Base-by-base conservation (phyloP, 2,329 filamentous ascomycete species). In the Claviceps spartinae region DNA sequence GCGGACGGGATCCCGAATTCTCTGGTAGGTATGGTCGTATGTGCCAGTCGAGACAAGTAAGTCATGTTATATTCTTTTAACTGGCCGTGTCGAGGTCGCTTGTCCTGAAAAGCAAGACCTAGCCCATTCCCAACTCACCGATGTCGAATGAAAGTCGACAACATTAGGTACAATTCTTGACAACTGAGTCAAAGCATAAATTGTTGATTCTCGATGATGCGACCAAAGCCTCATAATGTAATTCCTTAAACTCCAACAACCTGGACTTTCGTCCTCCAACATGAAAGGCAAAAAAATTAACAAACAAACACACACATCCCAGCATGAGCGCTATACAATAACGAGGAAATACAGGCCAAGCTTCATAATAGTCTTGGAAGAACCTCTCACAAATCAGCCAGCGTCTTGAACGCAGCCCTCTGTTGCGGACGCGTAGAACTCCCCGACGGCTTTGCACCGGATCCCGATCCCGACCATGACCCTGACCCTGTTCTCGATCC, bases 311-410 rank as follows among this genome's bases (percentile, higher is more conserved):
- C 1, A 44, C 5, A 42, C 24, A 46, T 18, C 16, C 30, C 26
- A 18, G 44, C 46, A 16, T 16, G 9, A 47, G 11, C 46, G 46
- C 46, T 47, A n/a, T 20, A 37, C 26, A 47, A 38, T 7, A 22
- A 38, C 34, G 24, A 16, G 37, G 13, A 18, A 36, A 20, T 26
- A 47, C n/a, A 36, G 8, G 3, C 30, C 30, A 34, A 34, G 30
- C 30, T 34, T 34, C 30, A 34, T 11, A 9, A 1, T 11, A 3
- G 13, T 9, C 18, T 20, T 24, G 6, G 2, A 3, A 9, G 18
- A 11, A 24, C 4, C 16, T 18, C 18, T 18, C 20, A 70, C 54
- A 81, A 58, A 57, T 81, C 78, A 7, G 77, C 73, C 63, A 81
- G 57, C 1, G 78, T 81, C 65, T 69, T 74, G 60, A 77, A 75